Evolutionary conservation across 2,329 filamentous ascomycete species (phyloP), one percentile per base, ranked within the genome.

Genomic region (Fusarium dimerum): DNA sequence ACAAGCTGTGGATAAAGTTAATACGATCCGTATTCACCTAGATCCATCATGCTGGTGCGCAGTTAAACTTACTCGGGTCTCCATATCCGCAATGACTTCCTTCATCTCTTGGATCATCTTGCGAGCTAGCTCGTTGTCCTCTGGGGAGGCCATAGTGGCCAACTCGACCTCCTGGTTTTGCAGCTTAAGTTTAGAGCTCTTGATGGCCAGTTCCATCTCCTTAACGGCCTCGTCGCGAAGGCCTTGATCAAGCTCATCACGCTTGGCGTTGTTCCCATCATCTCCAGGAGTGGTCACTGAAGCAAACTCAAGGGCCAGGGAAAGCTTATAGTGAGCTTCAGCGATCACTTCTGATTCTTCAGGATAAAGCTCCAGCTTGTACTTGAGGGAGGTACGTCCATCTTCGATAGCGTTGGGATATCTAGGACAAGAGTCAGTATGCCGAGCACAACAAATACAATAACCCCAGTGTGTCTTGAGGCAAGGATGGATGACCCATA

Each of bases 321-420:
- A 96, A 26, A 99, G 86, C 74, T 97, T 97, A 78, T 89, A 99
- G 76, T 99, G 92, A 15, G 90, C 93, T 76, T 99, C 94, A 40
- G 94, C 93, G 51, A 97, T 82, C 47, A 95, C 82, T 63, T 92
- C 89, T 13, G 90, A 91, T 56, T 95, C 90, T 45, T 87, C 80
- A 0, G 90, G 82, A 68, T 90, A 92, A 3, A 97, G 80, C 46
- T 88, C 81, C 62, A 89, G 75, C 73, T 95, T 95, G 65, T 95
- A 83, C 40, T 83, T 82, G 45, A 97, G 82, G 1, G 92, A 86
- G 13, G 87, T 84, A 62, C 85, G 86, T 47, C 90, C 85, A 72
- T 99, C 94, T 43, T 85, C 81, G 48, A 96, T 89, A n/a, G 94
- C 93, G 61, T 90, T 87, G 40, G 84, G 80, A 68, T 96, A 99